These are phyloP conservation scores for Parsonsia alboflavescens DNA, from an alignment of 257 asterid genomes.

Conservation along the genomic window DNA sequence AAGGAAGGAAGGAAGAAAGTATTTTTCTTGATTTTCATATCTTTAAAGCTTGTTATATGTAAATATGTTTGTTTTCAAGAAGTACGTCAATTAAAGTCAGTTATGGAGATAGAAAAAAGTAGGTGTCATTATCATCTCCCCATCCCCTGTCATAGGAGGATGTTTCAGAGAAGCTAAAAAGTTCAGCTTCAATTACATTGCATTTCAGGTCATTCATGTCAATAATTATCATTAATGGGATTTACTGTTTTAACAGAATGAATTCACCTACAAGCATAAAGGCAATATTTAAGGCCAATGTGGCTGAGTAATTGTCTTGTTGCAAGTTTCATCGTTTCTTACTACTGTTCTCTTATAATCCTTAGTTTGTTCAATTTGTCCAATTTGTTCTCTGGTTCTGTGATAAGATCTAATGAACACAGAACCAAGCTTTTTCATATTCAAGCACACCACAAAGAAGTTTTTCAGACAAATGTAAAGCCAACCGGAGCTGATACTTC, in stretches of 20 bases:
- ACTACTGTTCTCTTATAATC: background rate
- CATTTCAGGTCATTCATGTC: background rate
- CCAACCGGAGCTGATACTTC: no score
- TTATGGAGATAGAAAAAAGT: background rate
- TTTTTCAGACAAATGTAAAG: no score
- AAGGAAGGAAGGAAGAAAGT: background rate
- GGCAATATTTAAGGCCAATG: background rate
- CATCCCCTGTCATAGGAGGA: background rate
- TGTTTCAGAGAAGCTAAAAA: background rate
- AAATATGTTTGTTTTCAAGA: background rate
- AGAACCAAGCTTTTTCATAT: background rate
- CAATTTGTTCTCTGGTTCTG: background rate
- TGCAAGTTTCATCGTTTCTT: background rate
- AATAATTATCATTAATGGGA: background rate
- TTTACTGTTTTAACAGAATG: no score
- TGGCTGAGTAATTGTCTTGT: background rate
- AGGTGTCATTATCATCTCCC: background rate
- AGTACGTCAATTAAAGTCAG: background rate
- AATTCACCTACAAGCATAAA: no score
- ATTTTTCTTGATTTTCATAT: background rate
- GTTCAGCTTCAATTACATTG: background rate
- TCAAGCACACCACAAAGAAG: background rate
- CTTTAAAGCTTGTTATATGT: background rate
- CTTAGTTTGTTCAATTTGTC: background rate
- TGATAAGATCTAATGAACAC: background rate